These are phyloP conservation scores for Cladophialophora immunda DNA, from an alignment of 2,329 filamentous ascomycete species.

Conservation along the genomic window DNA sequence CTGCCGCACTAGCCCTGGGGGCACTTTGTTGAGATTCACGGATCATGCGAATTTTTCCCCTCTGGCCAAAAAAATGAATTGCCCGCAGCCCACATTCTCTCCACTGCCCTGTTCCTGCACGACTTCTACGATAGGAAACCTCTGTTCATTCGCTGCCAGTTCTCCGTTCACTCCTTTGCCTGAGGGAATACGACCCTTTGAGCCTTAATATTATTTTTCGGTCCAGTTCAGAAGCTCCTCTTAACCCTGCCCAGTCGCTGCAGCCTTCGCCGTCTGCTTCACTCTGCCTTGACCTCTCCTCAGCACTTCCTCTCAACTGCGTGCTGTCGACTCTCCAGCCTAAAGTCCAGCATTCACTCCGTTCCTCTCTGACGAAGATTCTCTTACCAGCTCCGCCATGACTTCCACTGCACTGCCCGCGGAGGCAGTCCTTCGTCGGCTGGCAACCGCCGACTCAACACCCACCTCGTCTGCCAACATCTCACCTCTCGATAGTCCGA, in stretches of 20 bases:
- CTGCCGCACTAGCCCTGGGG: constrained; percentile 12
- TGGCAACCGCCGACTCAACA: constrained; percentile 64
- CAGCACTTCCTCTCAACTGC: not conserved
- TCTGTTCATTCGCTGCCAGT: not conserved
- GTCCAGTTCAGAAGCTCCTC: constrained; percentile 10
- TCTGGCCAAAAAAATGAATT: constrained; percentile 17
- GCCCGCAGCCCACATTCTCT: constrained; percentile 19
- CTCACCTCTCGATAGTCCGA: constrained; percentile 68
- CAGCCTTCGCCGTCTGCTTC: constrained; percentile 13
- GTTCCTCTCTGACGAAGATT: not conserved
- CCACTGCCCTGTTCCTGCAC: constrained; percentile 8
- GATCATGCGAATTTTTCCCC: constrained; percentile 17
- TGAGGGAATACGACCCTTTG: not conserved
- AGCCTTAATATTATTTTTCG: constrained; percentile 7
- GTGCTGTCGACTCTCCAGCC: not conserved
- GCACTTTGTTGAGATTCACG: constrained; percentile 19
- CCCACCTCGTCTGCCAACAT: constrained; percentile 61
- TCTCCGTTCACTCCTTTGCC: constrained; percentile 1
- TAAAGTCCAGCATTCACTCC: not conserved
- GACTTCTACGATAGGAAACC: constrained; percentile 9
- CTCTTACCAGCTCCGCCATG: constrained; percentile 45
- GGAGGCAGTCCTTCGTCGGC: constrained; percentile 60
- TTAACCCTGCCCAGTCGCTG: not conserved
- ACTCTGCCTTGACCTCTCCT: not conserved
- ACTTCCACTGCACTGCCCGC: constrained; percentile 61